Percentiles rank a stretch among this genome's conserved stretches.
Conservation (phyloP, 2,329 filamentous ascomycete species). For the Alternaria triticimaculans region DNA sequence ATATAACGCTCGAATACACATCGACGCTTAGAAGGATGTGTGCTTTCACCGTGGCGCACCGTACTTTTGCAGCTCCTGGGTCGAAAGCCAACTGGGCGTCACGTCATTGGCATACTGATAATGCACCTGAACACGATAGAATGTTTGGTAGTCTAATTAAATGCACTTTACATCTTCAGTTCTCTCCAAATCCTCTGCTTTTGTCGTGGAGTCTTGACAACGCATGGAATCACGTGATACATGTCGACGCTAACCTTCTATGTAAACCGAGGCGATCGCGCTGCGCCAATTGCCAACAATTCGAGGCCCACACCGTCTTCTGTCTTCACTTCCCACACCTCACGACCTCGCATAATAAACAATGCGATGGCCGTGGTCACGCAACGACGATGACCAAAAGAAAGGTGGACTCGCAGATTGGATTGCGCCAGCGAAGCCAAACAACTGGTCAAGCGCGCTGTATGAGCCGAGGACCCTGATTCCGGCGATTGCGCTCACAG, state of each 20-base stretch:
- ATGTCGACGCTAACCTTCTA: neutral
- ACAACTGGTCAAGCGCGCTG: slow-evolving; percentile 61
- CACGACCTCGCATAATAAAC: slow-evolving; percentile 36
- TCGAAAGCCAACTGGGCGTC: neutral
- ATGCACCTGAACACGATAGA: neutral
- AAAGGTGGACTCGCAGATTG: slow-evolving; percentile 31
- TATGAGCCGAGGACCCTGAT: slow-evolving; percentile 62
- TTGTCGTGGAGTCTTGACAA: neutral
- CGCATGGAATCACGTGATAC: neutral
- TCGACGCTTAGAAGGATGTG: neutral
- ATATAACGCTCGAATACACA: neutral
- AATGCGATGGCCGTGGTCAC: slow-evolving; percentile 53
- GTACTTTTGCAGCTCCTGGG: neutral
- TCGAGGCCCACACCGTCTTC: slow-evolving; percentile 1
- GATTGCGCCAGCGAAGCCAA: slow-evolving; percentile 45
- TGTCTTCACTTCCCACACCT: slow-evolving; percentile 6
- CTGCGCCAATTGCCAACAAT: neutral
- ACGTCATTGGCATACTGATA: neutral
- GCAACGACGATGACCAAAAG: slow-evolving; percentile 40
- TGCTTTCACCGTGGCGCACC: neutral
- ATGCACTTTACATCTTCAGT: neutral
- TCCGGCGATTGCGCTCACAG: slow-evolving; percentile 62
- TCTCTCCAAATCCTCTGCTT: neutral
- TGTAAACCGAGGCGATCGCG: neutral
- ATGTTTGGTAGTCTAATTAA: neutral